Percentiles rank a stretch among this genome's conserved stretches.
These are phyloP conservation scores for Geosmithia morbida DNA, from an alignment of 2,329 filamentous ascomycete species.

Conservation along the genomic window DNA sequence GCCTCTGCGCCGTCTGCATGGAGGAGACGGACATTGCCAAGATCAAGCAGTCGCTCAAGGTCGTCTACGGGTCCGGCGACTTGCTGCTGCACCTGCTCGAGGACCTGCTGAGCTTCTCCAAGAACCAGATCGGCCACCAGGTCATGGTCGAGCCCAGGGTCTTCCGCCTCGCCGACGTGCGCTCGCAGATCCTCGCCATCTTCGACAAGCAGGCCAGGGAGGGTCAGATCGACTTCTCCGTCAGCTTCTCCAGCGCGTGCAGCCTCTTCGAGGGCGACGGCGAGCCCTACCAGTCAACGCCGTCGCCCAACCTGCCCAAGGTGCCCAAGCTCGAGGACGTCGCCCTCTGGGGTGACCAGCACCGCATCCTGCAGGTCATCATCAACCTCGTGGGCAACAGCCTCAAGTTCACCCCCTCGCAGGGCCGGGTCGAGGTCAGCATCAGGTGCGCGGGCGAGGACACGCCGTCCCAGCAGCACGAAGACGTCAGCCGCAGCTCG, in stretches of 20 bases:
- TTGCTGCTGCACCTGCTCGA: conserved; percentile 74
- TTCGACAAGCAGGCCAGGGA: conserved; percentile 85
- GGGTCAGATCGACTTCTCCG: conserved; percentile 56
- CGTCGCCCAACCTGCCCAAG: not conserved
- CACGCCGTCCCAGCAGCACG: conserved; percentile 15
- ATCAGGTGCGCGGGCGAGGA: conserved; percentile 60
- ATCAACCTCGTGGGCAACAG: conserved; percentile 90
- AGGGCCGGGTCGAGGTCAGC: conserved; percentile 60
- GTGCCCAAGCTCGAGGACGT: conserved; percentile 56
- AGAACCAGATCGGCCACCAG: conserved; percentile 84
- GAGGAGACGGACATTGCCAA: conserved; percentile 67
- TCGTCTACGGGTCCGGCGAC: conserved; percentile 64
- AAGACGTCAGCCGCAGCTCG: conserved; percentile 34
- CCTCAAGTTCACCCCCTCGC: conserved; percentile 74
- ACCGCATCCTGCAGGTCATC: conserved; percentile 80
- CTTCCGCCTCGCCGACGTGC: conserved; percentile 72
- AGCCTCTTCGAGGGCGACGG: conserved; percentile 10
- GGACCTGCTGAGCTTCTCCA: conserved; percentile 83
- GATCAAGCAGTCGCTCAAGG: conserved; percentile 72
- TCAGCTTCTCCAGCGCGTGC: conserved; percentile 44
- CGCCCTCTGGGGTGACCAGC: conserved; percentile 84
- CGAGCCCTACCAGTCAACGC: not conserved
- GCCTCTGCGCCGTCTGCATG: conserved; percentile 89
- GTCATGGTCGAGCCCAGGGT: conserved; percentile 72
- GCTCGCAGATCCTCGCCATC: conserved; percentile 68